Base-by-base conservation (phyloP, 805 yeast genomes). In the Barnettozyma botsteinii region DNA sequence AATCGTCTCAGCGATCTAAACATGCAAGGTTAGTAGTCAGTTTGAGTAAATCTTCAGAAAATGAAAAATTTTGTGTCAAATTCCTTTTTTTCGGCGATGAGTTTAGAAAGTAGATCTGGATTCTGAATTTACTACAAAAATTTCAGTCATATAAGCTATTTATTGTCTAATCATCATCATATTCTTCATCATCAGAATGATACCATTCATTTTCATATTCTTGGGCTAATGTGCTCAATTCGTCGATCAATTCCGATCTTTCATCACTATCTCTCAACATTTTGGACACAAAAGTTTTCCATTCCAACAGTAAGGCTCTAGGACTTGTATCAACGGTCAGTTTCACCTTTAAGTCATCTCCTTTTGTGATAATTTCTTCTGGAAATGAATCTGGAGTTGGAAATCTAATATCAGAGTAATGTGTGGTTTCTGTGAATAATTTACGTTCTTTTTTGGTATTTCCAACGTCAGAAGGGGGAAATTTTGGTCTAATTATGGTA, bases 171-270 rank as follows among this genome's bases (percentile, higher is more conserved):
- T 62, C 68, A 39, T 65, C 69, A n/a, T 67, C 69, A 27, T 66
- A 65, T 18, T 40, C 43, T 20, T 53, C 59, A n/a, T 64, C 68
- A 24, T 53, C 48, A 34, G 42, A 38, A 19, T 65, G 69, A 12
- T 66, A 71, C 48, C 71, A 76, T 0, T 82, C 83, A 43, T 59
- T 57, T 31, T 72, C 74, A 47, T 77, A 79, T 38, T 67, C 72
- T 4, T 61, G 57, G 1, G 71, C 67, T 31, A 74, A 38, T 3
- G 58, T 55, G 3, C 67, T 70, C 9, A 79, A 47, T 18, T 67
- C 67, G 31, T 79, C 79, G 11, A 71, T 64, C 36, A 77, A 51
- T 31, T 75, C 81, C 31, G 71, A 77, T 43, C 77, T 62, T 27
- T 76, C 82, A 44, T 76, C 82, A 12, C 56, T 33, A 21, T 32